Percentiles rank a stretch among this genome's conserved stretches.
phyloP scores from a whole-genome alignment of 2,329 filamentous ascomycete species.

The Alternaria hordeiaustralica region DNA sequence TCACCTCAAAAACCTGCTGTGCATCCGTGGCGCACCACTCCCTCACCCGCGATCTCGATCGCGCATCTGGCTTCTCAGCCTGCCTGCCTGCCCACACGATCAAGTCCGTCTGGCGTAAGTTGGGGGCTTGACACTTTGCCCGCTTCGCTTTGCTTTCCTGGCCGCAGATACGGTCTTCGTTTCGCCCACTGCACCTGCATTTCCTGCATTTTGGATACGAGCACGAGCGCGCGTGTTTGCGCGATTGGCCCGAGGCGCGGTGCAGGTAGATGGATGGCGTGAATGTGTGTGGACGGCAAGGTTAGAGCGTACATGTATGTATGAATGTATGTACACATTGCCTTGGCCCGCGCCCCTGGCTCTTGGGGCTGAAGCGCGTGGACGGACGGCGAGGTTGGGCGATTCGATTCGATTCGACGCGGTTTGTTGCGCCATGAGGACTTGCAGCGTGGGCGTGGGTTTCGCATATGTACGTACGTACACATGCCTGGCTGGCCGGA shows the following conservation, averaged over 20 bases:
- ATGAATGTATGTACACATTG: neutral
- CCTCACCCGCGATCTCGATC: neutral
- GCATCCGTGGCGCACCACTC: neutral
- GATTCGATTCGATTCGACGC: neutral
- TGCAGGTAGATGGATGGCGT: neutral
- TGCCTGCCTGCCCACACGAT: neutral
- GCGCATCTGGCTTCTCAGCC: neutral
- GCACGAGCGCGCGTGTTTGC: neutral
- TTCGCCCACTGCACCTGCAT: neutral
- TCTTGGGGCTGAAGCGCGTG: neutral
- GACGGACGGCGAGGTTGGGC: neutral
- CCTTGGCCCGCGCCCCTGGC: neutral
- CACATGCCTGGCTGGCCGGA: neutral
- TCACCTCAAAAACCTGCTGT: neutral
- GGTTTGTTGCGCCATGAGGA: neutral
- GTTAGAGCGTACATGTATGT: neutral
- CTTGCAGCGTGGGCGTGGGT: neutral
- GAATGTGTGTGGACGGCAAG: neutral
- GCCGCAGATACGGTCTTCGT: neutral
- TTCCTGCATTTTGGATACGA: neutral
- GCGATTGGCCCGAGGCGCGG: neutral
- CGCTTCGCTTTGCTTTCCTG: too few species aligned
- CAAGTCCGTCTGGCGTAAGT: neutral
- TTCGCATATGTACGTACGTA: neutral
- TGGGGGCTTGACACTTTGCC: neutral